Evolutionary conservation across 2,329 filamentous ascomycete species (phyloP).

Genomic region (Didymella exigua): DNA sequence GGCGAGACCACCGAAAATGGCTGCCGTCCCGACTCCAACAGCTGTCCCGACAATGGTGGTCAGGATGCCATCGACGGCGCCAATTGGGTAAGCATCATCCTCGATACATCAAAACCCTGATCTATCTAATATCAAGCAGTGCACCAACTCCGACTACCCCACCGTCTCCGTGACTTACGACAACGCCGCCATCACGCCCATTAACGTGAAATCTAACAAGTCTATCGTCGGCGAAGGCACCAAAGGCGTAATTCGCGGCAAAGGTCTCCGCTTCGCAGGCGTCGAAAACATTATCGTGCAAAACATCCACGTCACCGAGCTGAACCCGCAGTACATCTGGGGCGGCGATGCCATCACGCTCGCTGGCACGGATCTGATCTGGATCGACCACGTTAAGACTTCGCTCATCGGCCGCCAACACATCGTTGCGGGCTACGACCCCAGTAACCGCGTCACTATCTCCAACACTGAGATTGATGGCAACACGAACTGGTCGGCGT

Average conservation of each 20-base stretch:
- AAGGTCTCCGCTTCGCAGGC: slow-evolving; percentile 48
- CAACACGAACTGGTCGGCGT: slow-evolving; percentile 23
- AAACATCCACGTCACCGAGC: slow-evolving; percentile 48
- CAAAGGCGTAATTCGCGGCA: slow-evolving; percentile 50
- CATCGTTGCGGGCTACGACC: slow-evolving; percentile 23
- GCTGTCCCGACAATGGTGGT: slow-evolving; percentile 59
- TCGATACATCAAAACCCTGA: neutral
- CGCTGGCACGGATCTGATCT: slow-evolving; percentile 39
- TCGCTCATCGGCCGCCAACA: slow-evolving; percentile 27
- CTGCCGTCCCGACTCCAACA: slow-evolving; percentile 50
- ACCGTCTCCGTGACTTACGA: slow-evolving; percentile 37
- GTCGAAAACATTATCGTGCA: slow-evolving; percentile 47
- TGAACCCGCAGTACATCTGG: slow-evolving; percentile 50
- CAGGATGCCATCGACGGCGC: slow-evolving; percentile 63
- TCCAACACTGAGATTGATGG: slow-evolving; percentile 33
- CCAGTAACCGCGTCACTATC: slow-evolving; percentile 26
- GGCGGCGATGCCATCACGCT: slow-evolving; percentile 48
- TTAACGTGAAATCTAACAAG: slow-evolving; percentile 49
- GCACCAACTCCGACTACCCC: slow-evolving; percentile 21
- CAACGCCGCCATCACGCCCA: slow-evolving; percentile 34
- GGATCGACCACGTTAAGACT: slow-evolving; percentile 42
- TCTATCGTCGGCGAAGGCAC: slow-evolving; percentile 49
- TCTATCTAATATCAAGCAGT: neutral
- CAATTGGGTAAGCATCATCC: slow-evolving; percentile 18
- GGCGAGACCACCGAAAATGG: slow-evolving; percentile 27